phyloP scores from a whole-genome alignment of 345 rosid genomes.

The Laguncularia racemosa region DNA sequence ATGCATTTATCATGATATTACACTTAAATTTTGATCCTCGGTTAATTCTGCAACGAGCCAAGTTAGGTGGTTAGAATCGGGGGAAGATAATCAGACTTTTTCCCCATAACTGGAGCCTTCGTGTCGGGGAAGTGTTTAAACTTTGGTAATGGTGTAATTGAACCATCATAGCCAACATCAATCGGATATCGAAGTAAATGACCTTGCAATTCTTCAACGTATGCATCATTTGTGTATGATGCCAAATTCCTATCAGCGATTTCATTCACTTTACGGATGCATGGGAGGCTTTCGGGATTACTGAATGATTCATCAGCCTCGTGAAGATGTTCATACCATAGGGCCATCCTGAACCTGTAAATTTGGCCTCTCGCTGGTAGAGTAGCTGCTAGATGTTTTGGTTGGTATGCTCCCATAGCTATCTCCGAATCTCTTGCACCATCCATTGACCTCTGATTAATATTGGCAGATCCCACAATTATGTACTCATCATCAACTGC shows the following conservation, averaged over 20 bases:
- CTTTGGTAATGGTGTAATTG: constrained; percentile 28
- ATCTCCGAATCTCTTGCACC: constrained; percentile 81
- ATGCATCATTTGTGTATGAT: constrained; percentile 15
- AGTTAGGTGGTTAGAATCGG: constrained; percentile 55
- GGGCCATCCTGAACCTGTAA: constrained; percentile 47
- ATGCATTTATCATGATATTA: too few species aligned
- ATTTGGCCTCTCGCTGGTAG: constrained; percentile 41
- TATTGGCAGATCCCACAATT: constrained; percentile 84
- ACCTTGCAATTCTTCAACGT: constrained; percentile 24
- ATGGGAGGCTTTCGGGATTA: constrained; percentile 31
- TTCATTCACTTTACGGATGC: constrained; percentile 28
- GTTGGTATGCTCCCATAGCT: constrained; percentile 87
- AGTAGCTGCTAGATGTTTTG: constrained; percentile 32
- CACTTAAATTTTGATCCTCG: not conserved
- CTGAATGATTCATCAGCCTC: not conserved
- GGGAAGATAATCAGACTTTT: constrained; percentile 34
- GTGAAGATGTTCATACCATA: constrained; percentile 63
- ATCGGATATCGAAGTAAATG: constrained; percentile 69
- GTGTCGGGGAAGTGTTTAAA: constrained; percentile 60
- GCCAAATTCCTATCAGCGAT: constrained; percentile 39
- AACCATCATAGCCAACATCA: constrained; percentile 28
- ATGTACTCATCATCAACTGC: constrained; percentile 90
- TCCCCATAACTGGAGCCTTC: constrained; percentile 50
- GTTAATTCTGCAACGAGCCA: not conserved
- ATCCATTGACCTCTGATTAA: constrained; percentile 90